Base-by-base conservation (phyloP, 495 filamentous ascomycete species). In the Podospora sp. region DNA sequence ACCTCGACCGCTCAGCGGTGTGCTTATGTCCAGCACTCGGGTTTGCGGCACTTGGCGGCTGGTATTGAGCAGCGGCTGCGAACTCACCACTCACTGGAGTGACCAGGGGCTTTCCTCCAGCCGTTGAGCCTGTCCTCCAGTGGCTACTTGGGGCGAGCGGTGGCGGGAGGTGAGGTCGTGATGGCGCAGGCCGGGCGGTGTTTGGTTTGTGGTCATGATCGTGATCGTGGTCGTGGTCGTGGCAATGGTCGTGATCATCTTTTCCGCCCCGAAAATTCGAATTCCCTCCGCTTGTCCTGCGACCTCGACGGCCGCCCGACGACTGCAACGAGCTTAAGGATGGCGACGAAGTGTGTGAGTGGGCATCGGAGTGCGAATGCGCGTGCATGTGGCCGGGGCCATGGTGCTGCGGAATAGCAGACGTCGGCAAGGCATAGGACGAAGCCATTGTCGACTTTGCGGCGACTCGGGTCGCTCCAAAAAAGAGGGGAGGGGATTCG, bases 381-480 rank as follows among this genome's bases (percentile, higher is more conserved):
- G 75, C 69, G 50, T 71, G 67, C 16, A 25, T 68, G 33, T 66
- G 69, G 22, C 72, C 72, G 46, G 76, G 69, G 7, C 71, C 73
- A 68, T 76, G 77, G 72, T 82, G 79, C 52, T 83, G 77, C 18
- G 81, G 75, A 57, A 85, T 72, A 24, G 82, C 76, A 40, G 84
- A 76, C 49, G 79, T 77, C 33, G 84, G 84, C 33, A 85, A 76
- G 51, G 80, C 81, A 69, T 85, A 86, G 1, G 83, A 79, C 14
- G 84, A 79, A 35, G 80, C 78, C 83, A 84, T 85, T 25, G 51
- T 71, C 59, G 35, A 18, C 25, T 55, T 57, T 50, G 25, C 35
- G 27, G 18, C 55, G n/a, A 46, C 40, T 12, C 40, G 9, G 12
- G 40, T 46, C 40, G 40, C 29, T 33, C 4, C 29, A 8, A 33